Evolutionary conservation across 768 basidiomycete genomes (phyloP).

Genomic region (Lactarius pseudohatsudake): DNA sequence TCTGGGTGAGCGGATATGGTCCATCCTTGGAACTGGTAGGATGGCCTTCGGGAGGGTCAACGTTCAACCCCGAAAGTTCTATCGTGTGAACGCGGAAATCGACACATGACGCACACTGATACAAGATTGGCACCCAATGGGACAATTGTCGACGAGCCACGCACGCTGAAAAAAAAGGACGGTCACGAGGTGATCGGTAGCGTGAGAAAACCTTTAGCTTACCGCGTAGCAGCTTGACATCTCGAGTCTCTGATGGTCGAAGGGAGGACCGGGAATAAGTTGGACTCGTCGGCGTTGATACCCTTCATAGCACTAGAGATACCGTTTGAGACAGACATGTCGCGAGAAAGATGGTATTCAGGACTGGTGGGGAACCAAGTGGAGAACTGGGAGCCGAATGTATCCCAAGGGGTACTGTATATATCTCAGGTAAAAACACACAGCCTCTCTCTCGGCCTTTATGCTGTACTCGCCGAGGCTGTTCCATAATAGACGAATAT

Average conservation of each 20-base stretch:
- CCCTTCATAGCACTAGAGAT: background rate
- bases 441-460: background rate
- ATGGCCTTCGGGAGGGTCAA: background rate
- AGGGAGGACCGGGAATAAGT: background rate
- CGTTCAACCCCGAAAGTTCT: background rate
- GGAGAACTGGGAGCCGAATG: background rate
- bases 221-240: background rate
- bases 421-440: background rate
- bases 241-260: background rate
- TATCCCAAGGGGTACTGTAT: background rate
- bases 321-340: background rate
- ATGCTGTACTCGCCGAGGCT: background rate
- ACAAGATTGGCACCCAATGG: background rate
- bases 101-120: background rate
- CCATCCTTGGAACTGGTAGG: background rate
- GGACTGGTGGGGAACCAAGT: background rate
- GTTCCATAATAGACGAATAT: background rate
- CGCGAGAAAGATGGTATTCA: background rate
- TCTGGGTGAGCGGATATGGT: background rate
- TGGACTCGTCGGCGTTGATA: background rate
- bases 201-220: background rate
- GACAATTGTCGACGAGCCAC: background rate
- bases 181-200: background rate
- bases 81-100: background rate
- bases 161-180: background rate